These are phyloP conservation scores for Nakaseomyces glabratus DNA, from an alignment of 1,139 yeast genomes.

Conservation along the genomic window DNA sequence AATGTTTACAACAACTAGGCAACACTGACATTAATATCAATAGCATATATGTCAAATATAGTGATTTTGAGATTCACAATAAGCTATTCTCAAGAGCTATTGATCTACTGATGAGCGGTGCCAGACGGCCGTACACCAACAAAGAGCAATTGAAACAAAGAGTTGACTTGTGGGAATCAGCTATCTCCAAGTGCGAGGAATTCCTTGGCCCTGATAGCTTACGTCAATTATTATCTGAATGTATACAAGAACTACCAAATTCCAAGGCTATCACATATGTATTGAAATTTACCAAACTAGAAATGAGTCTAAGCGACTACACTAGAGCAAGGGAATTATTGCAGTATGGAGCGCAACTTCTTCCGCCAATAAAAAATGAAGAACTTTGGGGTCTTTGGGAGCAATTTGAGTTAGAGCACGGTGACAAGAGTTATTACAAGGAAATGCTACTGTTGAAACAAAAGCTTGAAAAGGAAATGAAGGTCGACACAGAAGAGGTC, in stretches of 20 bases:
- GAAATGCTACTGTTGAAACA: constrained; percentile 65
- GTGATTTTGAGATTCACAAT: constrained; percentile 48
- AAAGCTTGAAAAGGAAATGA: constrained; percentile 37
- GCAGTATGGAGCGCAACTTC: constrained; percentile 40
- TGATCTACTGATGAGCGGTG: constrained; percentile 38
- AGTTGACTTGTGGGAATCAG: constrained; percentile 20
- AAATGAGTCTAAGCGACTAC: constrained; percentile 18
- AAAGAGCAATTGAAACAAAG: constrained; percentile 12
- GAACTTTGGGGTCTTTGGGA: constrained; percentile 62
- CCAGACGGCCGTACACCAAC: constrained; percentile 12
- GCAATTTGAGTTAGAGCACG: constrained; percentile 59
- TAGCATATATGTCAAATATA: constrained; percentile 47
- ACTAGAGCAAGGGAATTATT: constrained; percentile 55
- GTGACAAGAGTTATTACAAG: constrained; percentile 63
- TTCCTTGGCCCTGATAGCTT: constrained; percentile 15
- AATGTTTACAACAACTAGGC: constrained; percentile 46
- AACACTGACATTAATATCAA: constrained; percentile 35
- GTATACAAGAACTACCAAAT: constrained; percentile 22
- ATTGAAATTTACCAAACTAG: constrained; percentile 27
- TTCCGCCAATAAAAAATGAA: constrained; percentile 34
- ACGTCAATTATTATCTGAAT: constrained; percentile 23
- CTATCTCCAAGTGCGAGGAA: constrained; percentile 14
- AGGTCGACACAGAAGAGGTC: constrained; percentile 31
- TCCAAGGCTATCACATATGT: constrained; percentile 17
- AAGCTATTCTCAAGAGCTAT: constrained; percentile 41